Base-by-base conservation (phyloP, 2,329 filamentous ascomycete species). In the Diplodia seriata region DNA sequence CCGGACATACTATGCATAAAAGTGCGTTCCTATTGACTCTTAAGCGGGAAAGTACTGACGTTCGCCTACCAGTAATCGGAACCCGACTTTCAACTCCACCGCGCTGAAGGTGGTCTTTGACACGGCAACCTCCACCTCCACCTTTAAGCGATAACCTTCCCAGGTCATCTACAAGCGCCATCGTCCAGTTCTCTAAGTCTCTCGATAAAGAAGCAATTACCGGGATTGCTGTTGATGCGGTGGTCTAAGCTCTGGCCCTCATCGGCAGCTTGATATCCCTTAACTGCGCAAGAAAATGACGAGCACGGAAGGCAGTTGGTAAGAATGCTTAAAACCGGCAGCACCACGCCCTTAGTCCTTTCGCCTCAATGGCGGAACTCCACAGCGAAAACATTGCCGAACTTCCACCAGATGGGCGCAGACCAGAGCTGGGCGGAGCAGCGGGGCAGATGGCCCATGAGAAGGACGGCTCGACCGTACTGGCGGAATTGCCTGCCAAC, bases 41-140 rank as follows among this genome's bases (percentile, higher is more conserved):
- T 23, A 2, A 23, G 23, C 23, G 23, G 23, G 23, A 23, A 23
- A 23, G 14, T 43, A 15, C 38, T 49, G 9, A 54, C 5, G 15
- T 4, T 38, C 2, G 23, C 43, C 29, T 18, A 55, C 23, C 33
- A 43, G 49, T 6, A n/a, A n/a, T 47, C 55, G 49, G 33, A 63
- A 53, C 1, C 36, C 66, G 1, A 15, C 12, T 12, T 68, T 51
- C 23, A 57, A 68, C 36, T 43, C 49, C 8, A 50, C 66, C 0
- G 38, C 23, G 15, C 66, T 68, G 15, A 61, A 49, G 8, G 18
- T 26, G 7, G 47, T 62, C 11, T 62, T 68, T 15, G 56, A 50
- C 9, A 51, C 55, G 9, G 55, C 57, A 40, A 68, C 55, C 36
- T 68, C 63, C 31, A 61, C 57, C 23, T 6, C 20, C 20, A 49